phyloP scores from a whole-genome alignment of 1,284 basidiomycete genomes.

The Rhodotorula sp. region DNA sequence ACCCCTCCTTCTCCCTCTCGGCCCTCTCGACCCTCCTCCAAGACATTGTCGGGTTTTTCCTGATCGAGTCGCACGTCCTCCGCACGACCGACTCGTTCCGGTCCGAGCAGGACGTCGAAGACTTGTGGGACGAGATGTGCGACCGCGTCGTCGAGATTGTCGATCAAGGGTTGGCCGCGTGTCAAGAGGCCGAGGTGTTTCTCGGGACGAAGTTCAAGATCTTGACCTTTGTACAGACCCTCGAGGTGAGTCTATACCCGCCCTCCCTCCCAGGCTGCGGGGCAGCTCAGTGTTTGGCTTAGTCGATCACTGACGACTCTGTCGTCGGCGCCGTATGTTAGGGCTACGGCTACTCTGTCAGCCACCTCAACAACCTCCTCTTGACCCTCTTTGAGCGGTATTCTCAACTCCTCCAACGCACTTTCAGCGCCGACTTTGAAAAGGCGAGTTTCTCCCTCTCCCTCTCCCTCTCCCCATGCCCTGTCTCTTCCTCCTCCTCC shows the following conservation, averaged over 20 bases:
- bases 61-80: constrained; percentile 91
- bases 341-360: constrained; percentile 83
- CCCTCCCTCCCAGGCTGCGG: not conserved
- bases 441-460: constrained; percentile 55
- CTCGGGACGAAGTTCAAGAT: constrained; percentile 81
- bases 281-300: not conserved
- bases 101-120: constrained; percentile 85
- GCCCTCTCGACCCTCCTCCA: constrained; percentile 65
- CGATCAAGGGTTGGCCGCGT: constrained; percentile 67
- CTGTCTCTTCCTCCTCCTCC: too few relatives aligned
- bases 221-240: constrained; percentile 83
- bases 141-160: constrained; percentile 73
- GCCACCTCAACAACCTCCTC: constrained; percentile 78
- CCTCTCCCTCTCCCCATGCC: not conserved
- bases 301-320: not conserved
- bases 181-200: constrained; percentile 79
- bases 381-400: constrained; percentile 89
- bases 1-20: constrained; percentile 56
- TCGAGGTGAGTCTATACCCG: constrained; percentile 64
- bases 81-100: constrained; percentile 79
- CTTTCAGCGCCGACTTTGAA: constrained; percentile 80
- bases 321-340: constrained; percentile 47
- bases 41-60: constrained; percentile 98
- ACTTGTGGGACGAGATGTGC: constrained; percentile 91
- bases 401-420: constrained; percentile 73